Percentiles rank a stretch among this genome's conserved stretches.
These are phyloP conservation scores for Leishmania aethiopica DNA, from an alignment of 208 protist genomes.

Conservation along the genomic window DNA sequence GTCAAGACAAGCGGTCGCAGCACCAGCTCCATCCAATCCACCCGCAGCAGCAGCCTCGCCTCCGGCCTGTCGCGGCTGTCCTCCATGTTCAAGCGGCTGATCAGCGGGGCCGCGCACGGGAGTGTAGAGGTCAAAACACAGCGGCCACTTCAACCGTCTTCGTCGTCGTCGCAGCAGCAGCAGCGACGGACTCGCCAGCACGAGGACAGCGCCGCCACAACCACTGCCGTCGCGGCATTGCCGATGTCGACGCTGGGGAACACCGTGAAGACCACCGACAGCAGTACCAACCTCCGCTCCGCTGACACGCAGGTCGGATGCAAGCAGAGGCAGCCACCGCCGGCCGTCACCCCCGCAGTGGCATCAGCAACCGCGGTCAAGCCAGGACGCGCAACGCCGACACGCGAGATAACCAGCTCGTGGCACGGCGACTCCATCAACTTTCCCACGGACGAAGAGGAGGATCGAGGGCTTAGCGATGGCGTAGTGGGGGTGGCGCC, in stretches of 20 bases:
- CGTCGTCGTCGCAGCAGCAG: not conserved
- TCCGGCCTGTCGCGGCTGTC: conserved; percentile 22
- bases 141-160: not conserved
- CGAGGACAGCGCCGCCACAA: not conserved
- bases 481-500: not conserved
- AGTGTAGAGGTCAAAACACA: not conserved
- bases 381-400: not conserved
- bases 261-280: not conserved
- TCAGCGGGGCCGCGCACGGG: not conserved
- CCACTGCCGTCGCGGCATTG: too few species aligned
- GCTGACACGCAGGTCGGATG: not conserved
- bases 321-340: not conserved
- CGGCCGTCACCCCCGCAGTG: not conserved
- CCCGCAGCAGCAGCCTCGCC: conserved; percentile 8
- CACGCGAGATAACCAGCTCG: not conserved
- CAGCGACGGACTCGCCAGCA: not conserved
- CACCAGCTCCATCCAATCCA: conserved; percentile 11
- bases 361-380: not conserved
- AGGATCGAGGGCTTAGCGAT: not conserved
- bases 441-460: conserved; percentile 8
- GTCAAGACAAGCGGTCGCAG: not conserved
- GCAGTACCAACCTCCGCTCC: not conserved
- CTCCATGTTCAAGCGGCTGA: conserved; percentile 14
- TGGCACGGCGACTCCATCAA: conserved; percentile 10
- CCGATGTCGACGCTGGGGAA: not conserved